These are phyloP conservation scores for Fusarium avenaceum DNA, from an alignment of 2,329 filamentous ascomycete species.

Conservation along the genomic window DNA sequence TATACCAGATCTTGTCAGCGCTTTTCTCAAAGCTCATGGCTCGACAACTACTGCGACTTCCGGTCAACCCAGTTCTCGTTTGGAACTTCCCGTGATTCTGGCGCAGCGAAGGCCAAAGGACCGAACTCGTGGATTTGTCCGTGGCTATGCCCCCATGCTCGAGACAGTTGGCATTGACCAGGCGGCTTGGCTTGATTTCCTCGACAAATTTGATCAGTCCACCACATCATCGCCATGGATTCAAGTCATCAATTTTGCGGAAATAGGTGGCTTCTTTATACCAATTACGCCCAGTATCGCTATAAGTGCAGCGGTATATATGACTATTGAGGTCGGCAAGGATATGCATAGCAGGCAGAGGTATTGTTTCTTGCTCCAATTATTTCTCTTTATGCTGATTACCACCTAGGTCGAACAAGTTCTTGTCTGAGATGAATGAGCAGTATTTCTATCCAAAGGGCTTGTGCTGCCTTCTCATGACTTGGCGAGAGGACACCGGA, in stretches of 20 bases:
- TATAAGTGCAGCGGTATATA: slow-evolving; percentile 13
- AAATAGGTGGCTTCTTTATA: slow-evolving; percentile 18
- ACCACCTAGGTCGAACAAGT: slow-evolving; percentile 6
- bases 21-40: slow-evolving; percentile 5
- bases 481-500: slow-evolving; percentile 60
- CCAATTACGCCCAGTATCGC: slow-evolving; percentile 21
- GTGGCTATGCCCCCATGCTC: slow-evolving; percentile 16
- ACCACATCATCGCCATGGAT: slow-evolving; percentile 16
- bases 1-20: slow-evolving; percentile 13
- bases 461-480: slow-evolving; percentile 65
- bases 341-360: slow-evolving; percentile 18
- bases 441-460: slow-evolving; percentile 70
- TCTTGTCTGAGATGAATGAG: slow-evolving; percentile 15
- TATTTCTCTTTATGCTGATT: neutral
- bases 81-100: slow-evolving; percentile 16
- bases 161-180: slow-evolving; percentile 10
- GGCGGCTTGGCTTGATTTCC: slow-evolving; percentile 20
- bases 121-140: slow-evolving; percentile 23
- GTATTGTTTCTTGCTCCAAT: neutral
- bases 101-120: slow-evolving; percentile 25
- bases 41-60: too few species aligned
- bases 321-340: slow-evolving; percentile 12
- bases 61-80: neutral
- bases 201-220: slow-evolving; percentile 24
- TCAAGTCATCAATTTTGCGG: slow-evolving; percentile 22